Evolutionary conservation across 768 basidiomycete genomes (phyloP).

Genomic region (Boletus sp.): DNA sequence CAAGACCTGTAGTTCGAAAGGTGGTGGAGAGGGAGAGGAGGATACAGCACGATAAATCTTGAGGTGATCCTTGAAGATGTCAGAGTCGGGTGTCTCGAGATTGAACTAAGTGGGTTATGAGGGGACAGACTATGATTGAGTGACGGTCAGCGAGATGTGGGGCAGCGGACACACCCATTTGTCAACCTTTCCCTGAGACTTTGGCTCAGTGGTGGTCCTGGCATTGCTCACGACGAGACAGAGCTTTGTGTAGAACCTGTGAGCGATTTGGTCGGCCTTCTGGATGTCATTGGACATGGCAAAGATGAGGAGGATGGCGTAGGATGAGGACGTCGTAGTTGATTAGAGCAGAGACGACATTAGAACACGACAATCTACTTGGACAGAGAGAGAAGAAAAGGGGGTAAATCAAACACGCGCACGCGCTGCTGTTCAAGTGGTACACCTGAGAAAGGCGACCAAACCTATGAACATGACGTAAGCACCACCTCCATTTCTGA

Average conservation of each 20-base stretch:
- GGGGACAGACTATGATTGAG: neutral
- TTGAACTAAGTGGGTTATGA: constrained; percentile 55
- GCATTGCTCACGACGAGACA: constrained; percentile 72
- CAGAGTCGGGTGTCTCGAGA: constrained; percentile 72
- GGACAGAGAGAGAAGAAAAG: constrained; percentile 10
- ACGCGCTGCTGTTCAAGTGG: constrained; percentile 12
- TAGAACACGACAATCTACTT: constrained; percentile 28
- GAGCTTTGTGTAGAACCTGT: constrained; percentile 80
- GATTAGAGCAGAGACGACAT: constrained; percentile 30
- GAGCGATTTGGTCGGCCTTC: constrained; percentile 85
- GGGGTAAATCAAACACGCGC: constrained; percentile 22
- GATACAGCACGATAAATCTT: constrained; percentile 55
- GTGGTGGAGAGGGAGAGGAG: constrained; percentile 32
- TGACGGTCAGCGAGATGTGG: neutral
- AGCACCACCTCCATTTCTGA: constrained; percentile 20
- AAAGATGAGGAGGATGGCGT: constrained; percentile 11
- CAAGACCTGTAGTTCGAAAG: constrained; percentile 67
- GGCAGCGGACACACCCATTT: constrained; percentile 65
- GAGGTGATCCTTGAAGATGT: constrained; percentile 60
- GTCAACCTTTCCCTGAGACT: constrained; percentile 52
- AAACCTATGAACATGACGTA: constrained; percentile 21
- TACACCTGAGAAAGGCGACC: constrained; percentile 14
- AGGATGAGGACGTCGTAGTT: constrained; percentile 4
- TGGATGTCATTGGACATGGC: constrained; percentile 52
- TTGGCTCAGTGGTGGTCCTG: constrained; percentile 53